Conservation (phyloP, 192 early-diverging fungal genomes). For the Pilobolus umbonatus region DNA sequence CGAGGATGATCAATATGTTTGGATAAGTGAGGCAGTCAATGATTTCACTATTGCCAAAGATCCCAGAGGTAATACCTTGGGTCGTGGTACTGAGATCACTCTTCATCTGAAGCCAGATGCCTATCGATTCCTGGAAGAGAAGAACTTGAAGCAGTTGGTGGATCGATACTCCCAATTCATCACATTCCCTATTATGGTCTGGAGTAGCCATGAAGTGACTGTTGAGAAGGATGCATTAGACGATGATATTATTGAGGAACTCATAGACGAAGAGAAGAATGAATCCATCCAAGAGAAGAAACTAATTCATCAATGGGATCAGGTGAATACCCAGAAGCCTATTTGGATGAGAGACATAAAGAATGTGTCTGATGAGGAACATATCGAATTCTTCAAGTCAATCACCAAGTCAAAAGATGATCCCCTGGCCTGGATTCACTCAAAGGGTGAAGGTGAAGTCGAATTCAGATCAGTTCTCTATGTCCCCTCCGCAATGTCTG, state of each 20-base stretch:
- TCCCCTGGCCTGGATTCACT: slow-evolving; percentile 83
- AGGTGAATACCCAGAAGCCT: slow-evolving; percentile 89
- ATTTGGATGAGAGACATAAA: slow-evolving; percentile 87
- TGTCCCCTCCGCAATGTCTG: slow-evolving; percentile 62
- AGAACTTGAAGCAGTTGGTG: slow-evolving; percentile 63
- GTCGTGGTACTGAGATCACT: slow-evolving; percentile 92
- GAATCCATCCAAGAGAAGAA: slow-evolving; percentile 54
- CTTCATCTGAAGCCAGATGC: slow-evolving; percentile 89
- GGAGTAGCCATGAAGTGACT: slow-evolving; percentile 55
- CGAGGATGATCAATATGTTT: slow-evolving; percentile 80
- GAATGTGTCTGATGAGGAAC: slow-evolving; percentile 75
- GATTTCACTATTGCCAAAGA: slow-evolving; percentile 90
- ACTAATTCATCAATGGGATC: slow-evolving; percentile 64
- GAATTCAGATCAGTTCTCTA: slow-evolving; percentile 90
- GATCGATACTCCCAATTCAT: slow-evolving; percentile 95
- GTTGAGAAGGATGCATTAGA: slow-evolving; percentile 38
- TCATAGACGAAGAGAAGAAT: slow-evolving; percentile 40
- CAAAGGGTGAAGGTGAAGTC: slow-evolving; percentile 90
- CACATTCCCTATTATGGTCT: slow-evolving; percentile 94
- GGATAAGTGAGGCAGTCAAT: slow-evolving; percentile 89
- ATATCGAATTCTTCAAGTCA: slow-evolving; percentile 85
- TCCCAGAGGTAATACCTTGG: slow-evolving; percentile 83
- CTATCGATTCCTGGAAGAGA: slow-evolving; percentile 71
- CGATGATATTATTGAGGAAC: slow-evolving; percentile 40
- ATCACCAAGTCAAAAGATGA: slow-evolving; percentile 66